A percentile compares a stretch with the other conserved stretches of the same genome.
These are phyloP conservation scores for Exophiala mesophila DNA, from an alignment of 2,329 filamentous ascomycete genomes.

Conservation along the genomic window DNA sequence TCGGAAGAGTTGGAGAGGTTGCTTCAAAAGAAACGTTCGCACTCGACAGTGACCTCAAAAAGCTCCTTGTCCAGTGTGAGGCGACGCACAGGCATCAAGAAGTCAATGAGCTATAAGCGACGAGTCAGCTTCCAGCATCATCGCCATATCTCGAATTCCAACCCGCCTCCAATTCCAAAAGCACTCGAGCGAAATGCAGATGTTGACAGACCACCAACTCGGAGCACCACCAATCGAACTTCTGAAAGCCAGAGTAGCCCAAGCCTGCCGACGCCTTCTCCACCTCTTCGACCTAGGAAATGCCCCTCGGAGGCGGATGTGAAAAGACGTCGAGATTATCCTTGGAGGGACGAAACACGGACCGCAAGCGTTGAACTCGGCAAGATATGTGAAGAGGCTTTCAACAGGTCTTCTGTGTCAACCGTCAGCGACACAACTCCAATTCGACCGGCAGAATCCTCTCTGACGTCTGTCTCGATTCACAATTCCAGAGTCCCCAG, in stretches of 20 bases:
- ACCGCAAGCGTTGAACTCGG: conserved; percentile 81
- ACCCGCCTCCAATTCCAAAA: neutral
- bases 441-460: conserved; percentile 44
- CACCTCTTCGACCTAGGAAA: conserved; percentile 33
- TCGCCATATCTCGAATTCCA: conserved; percentile 34
- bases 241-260: conserved; percentile 34
- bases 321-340: conserved; percentile 42
- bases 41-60: conserved; percentile 34
- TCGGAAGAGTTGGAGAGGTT: conserved; percentile 21
- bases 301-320: conserved; percentile 33
- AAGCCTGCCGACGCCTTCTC: conserved; percentile 37
- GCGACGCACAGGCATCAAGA: conserved; percentile 36
- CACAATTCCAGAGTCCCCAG: conserved; percentile 26
- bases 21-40: conserved; percentile 21
- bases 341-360: conserved; percentile 71
- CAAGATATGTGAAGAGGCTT: conserved; percentile 87
- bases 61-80: conserved; percentile 46
- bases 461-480: conserved; percentile 43
- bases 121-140: conserved; percentile 60
- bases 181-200: conserved; percentile 17
- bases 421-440: conserved; percentile 38
- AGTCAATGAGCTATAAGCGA: conserved; percentile 53
- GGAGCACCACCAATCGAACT: conserved; percentile 18
- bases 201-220: conserved; percentile 27
- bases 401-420: conserved; percentile 63